Conservation (phyloP, 495 filamentous ascomycete genomes). For the Podospora fimiseda region DNA sequence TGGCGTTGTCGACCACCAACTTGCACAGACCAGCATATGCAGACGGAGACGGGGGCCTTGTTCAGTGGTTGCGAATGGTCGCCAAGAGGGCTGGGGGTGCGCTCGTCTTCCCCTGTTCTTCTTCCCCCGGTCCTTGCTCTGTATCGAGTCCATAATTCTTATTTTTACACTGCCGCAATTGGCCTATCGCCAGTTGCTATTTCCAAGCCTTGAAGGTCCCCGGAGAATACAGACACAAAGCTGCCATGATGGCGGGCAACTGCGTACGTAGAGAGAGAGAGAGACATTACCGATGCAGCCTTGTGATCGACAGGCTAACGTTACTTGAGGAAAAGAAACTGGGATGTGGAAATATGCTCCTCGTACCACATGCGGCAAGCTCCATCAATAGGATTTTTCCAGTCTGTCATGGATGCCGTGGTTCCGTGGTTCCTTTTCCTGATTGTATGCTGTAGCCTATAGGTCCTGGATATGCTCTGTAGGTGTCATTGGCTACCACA, state of each 20-base stretch:
- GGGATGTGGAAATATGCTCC: background rate
- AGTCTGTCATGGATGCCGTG: background rate
- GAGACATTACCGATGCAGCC: background rate
- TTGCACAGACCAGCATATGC: slow-evolving; percentile 14
- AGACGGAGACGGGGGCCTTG: slow-evolving; percentile 3
- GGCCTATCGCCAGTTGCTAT: background rate
- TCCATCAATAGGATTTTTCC: background rate
- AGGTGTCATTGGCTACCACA: background rate
- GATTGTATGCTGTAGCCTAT: background rate
- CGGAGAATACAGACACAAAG: background rate
- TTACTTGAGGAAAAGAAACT: background rate
- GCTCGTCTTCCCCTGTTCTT: background rate
- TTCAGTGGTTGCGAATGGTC: no score
- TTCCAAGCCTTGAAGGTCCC: background rate
- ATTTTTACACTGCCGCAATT: slow-evolving; percentile 9
- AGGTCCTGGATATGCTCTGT: no score
- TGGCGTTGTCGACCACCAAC: slow-evolving; percentile 19
- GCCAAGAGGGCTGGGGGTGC: slow-evolving; percentile 16
- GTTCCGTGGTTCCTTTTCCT: background rate
- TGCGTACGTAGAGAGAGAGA: background rate
- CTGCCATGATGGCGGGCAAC: background rate
- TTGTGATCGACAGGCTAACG: background rate
- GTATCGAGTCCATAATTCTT: background rate
- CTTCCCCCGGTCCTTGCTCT: background rate
- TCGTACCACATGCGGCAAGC: background rate